These are phyloP conservation scores for Fomitopsis pulvina DNA, from an alignment of 768 basidiomycete species.

Conservation along the genomic window DNA sequence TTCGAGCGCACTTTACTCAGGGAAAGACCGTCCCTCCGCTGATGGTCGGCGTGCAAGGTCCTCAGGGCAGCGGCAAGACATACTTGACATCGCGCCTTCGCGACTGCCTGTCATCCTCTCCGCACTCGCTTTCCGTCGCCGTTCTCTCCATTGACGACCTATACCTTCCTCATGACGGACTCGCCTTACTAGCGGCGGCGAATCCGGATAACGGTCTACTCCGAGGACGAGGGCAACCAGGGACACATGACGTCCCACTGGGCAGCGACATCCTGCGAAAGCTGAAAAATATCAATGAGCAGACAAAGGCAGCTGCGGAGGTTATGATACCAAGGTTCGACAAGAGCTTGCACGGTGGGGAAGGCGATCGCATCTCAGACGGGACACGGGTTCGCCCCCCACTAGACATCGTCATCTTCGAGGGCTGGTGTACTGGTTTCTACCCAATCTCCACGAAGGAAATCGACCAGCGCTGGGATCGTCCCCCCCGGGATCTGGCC, in stretches of 20 bases:
- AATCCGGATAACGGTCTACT: constrained; percentile 61
- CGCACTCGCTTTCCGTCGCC: constrained; percentile 47
- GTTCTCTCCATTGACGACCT: constrained; percentile 80
- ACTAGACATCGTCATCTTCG: constrained; percentile 81
- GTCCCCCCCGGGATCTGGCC: constrained; percentile 23
- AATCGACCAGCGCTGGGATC: constrained; percentile 47
- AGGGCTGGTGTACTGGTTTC: constrained; percentile 97
- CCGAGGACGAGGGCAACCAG: constrained; percentile 84
- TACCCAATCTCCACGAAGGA: constrained; percentile 47
- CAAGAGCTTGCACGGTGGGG: constrained; percentile 73
- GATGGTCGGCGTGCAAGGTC: constrained; percentile 86
- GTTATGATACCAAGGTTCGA: constrained; percentile 78
- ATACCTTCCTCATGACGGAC: constrained; percentile 66
- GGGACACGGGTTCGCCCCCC: constrained; percentile 41
- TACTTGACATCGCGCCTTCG: constrained; percentile 60
- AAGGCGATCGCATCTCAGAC: constrained; percentile 70
- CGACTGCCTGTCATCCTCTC: constrained; percentile 29
- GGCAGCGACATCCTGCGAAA: constrained; percentile 45
- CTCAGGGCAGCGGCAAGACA: constrained; percentile 93
- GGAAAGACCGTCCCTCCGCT: constrained; percentile 42
- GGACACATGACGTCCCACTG: constrained; percentile 80
- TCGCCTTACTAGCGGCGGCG: constrained; percentile 46
- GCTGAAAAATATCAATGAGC: constrained; percentile 38
- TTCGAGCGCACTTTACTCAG: constrained; percentile 19
- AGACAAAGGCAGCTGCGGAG: neutral